Conservation (phyloP, 2,329 filamentous ascomycete genomes). For the Sarocladiaceae sp. region DNA sequence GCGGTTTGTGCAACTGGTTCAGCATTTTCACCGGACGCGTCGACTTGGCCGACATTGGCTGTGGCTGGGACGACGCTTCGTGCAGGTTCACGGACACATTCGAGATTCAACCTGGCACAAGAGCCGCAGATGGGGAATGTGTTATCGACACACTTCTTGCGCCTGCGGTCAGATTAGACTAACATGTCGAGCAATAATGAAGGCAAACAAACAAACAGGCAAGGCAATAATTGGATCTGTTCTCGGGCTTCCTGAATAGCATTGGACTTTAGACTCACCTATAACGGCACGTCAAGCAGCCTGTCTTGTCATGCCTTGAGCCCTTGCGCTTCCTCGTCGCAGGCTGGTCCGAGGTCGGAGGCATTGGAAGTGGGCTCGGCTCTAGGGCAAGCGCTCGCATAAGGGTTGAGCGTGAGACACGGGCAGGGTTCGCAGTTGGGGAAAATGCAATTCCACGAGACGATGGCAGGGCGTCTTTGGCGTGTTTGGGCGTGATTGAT, state of each 20-base stretch:
- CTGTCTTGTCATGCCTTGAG: background rate
- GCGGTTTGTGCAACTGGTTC: background rate
- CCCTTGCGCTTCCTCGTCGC: conserved; percentile 1
- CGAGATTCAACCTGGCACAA: background rate
- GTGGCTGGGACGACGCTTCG: background rate
- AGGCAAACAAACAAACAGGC: background rate
- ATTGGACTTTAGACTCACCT: background rate
- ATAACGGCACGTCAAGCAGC: background rate
- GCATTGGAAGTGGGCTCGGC: background rate
- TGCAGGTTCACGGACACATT: background rate
- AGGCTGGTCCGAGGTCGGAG: background rate
- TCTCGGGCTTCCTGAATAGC: background rate
- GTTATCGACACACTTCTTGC: background rate
- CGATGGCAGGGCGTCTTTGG: background rate
- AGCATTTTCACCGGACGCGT: background rate
- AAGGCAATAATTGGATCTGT: background rate
- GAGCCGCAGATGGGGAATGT: background rate
- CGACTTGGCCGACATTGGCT: background rate
- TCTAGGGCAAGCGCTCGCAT: background rate
- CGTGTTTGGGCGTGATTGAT: background rate
- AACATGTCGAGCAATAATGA: background rate
- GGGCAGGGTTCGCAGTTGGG: background rate
- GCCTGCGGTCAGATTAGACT: background rate
- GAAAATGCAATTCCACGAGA: background rate
- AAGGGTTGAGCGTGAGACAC: background rate